Conservation (phyloP, 2,329 filamentous ascomycete genomes). For the Coniochaeta sp. region DNA sequence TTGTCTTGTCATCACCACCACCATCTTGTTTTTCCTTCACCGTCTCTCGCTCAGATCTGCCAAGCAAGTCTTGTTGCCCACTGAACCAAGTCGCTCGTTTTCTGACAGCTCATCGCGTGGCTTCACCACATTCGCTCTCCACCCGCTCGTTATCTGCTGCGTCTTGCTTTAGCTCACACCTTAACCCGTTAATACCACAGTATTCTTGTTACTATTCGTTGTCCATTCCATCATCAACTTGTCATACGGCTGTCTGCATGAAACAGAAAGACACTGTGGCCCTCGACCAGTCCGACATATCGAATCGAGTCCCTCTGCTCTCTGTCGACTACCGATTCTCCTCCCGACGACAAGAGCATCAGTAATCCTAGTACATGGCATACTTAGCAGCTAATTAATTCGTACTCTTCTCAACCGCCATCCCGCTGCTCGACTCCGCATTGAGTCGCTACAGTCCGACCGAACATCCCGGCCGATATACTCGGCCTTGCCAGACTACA, state of each 20-base stretch:
- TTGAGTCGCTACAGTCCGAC: neutral
- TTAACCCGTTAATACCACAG: neutral
- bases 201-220: neutral
- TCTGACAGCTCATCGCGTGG: neutral
- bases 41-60: neutral
- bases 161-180: neutral
- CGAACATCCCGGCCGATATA: neutral
- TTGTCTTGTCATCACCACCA: too few species aligned
- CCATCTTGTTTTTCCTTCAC: neutral
- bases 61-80: neutral
- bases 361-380: neutral
- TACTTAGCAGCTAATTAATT: neutral
- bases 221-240: neutral
- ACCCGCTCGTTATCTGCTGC: neutral
- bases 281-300: neutral
- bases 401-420: neutral
- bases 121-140: constrained; percentile 3
- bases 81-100: neutral
- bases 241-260: neutral
- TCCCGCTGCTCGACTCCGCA: neutral
- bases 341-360: neutral
- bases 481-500: neutral
- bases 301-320: neutral
- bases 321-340: neutral
- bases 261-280: neutral